phyloP scores from a whole-genome alignment of 345 rosid genomes.

The Citrus hindsii region DNA sequence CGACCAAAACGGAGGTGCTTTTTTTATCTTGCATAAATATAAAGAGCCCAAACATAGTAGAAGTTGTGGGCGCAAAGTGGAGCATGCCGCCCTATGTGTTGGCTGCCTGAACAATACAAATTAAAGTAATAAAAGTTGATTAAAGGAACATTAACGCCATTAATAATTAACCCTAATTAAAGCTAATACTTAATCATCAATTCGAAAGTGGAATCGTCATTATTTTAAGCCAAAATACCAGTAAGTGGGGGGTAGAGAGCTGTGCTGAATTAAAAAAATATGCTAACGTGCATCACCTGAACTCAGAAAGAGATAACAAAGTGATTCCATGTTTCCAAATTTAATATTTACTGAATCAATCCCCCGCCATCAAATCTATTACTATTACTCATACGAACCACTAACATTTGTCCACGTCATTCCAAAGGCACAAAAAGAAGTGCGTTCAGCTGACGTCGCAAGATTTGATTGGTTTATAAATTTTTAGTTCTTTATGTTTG shows the following conservation, averaged over 20 bases:
- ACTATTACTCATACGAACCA: not conserved
- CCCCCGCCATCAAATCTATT: not conserved
- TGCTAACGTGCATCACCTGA: slow-evolving; percentile 27
- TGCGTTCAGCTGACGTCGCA: not conserved
- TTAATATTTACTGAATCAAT: not conserved
- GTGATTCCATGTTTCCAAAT: slow-evolving; percentile 11
- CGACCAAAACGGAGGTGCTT: not conserved
- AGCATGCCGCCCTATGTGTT: slow-evolving; percentile 41
- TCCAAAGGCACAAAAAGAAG: not conserved
- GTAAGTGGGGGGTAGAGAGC: slow-evolving; percentile 15
- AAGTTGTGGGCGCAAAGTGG: slow-evolving; percentile 33
- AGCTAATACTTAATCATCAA: not conserved
- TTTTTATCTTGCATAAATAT: not conserved
- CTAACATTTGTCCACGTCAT: not conserved
- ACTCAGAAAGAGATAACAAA: not conserved
- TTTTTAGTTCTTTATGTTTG: not conserved
- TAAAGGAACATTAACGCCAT: not conserved
- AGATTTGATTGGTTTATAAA: not conserved
- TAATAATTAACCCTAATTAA: not conserved
- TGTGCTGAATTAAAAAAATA: too few relatives aligned
- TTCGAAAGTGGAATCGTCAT: not conserved
- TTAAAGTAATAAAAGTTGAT: not conserved
- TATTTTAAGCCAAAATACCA: not conserved
- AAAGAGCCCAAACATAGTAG: slow-evolving; percentile 11
- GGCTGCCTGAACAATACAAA: slow-evolving; percentile 19